Evolutionary conservation across 768 basidiomycete genomes (phyloP).

Genomic region (Candolleomyces efflorescens): DNA sequence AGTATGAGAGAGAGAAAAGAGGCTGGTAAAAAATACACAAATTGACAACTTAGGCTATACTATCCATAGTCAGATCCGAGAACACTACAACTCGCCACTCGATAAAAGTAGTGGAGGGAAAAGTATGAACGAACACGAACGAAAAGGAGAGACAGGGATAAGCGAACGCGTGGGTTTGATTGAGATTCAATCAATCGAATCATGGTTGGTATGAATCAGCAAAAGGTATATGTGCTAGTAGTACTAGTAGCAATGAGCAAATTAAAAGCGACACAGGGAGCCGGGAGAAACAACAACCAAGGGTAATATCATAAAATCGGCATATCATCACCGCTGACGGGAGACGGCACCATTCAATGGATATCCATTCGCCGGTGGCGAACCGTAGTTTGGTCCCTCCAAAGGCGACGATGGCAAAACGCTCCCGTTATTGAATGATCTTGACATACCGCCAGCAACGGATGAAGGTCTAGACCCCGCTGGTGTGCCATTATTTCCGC

Average conservation of each 20-base stretch:
- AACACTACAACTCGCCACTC: background rate
- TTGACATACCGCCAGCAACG: background rate
- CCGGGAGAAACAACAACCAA: background rate
- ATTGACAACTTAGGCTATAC: background rate
- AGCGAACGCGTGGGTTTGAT: background rate
- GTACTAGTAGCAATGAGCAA: background rate
- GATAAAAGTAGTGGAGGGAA: background rate
- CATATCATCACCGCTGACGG: background rate
- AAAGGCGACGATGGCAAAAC: background rate
- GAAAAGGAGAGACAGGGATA: background rate
- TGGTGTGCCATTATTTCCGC: background rate
- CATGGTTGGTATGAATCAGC: slow-evolving; percentile 2
- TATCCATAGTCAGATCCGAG: background rate
- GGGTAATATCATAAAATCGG: background rate
- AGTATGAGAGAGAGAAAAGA: background rate
- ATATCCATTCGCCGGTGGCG: background rate
- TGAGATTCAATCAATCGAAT: background rate
- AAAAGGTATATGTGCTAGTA: slow-evolving; percentile 2
- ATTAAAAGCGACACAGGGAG: background rate
- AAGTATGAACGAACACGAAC: background rate
- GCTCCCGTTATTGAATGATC: background rate
- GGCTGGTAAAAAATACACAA: background rate
- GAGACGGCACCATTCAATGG: background rate
- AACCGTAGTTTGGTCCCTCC: background rate
- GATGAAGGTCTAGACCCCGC: slow-evolving; percentile 3